Evolutionary conservation across 805 yeast genomes (phyloP).

Genomic region (Suhomyces tanzawaensis): DNA sequence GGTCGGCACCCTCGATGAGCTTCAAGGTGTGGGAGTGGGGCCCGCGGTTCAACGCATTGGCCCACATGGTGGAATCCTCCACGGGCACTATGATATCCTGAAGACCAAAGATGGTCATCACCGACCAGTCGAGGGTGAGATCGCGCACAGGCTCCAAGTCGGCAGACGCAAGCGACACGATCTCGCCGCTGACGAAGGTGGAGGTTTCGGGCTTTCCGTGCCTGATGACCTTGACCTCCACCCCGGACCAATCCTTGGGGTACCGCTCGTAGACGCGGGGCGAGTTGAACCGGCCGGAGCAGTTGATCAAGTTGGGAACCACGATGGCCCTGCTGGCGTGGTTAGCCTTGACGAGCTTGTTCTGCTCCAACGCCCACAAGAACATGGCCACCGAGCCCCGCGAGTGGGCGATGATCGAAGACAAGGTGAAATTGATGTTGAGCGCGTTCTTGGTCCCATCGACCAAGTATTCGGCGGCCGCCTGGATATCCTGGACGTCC

Average conservation of each 20-base stretch:
- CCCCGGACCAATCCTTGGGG: slow-evolving; percentile 18
- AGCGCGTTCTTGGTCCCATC: slow-evolving; percentile 33
- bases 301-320: slow-evolving; percentile 69
- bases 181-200: slow-evolving; percentile 50
- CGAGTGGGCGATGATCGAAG: slow-evolving; percentile 72
- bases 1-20: slow-evolving; percentile 71
- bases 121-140: slow-evolving; percentile 47
- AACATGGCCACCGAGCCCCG: slow-evolving; percentile 78
- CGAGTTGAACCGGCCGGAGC: slow-evolving; percentile 69
- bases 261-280: slow-evolving; percentile 44
- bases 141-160: slow-evolving; percentile 42
- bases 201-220: slow-evolving; percentile 46
- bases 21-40: slow-evolving; percentile 48
- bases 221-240: slow-evolving; percentile 39
- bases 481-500: slow-evolving; percentile 68
- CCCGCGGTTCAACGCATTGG: slow-evolving; percentile 56
- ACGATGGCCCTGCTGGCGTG: slow-evolving; percentile 29
- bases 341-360: slow-evolving; percentile 28
- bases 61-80: slow-evolving; percentile 57
- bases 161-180: slow-evolving; percentile 46
- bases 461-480: slow-evolving; percentile 27
- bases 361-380: slow-evolving; percentile 58
- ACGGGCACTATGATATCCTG: slow-evolving; percentile 65
- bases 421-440: slow-evolving; percentile 45
- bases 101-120: slow-evolving; percentile 70